Evolutionary conservation across 2,329 filamentous ascomycete species (phyloP), one percentile per base, ranked within the genome.

Genomic region (Scorias spongiosa): DNA sequence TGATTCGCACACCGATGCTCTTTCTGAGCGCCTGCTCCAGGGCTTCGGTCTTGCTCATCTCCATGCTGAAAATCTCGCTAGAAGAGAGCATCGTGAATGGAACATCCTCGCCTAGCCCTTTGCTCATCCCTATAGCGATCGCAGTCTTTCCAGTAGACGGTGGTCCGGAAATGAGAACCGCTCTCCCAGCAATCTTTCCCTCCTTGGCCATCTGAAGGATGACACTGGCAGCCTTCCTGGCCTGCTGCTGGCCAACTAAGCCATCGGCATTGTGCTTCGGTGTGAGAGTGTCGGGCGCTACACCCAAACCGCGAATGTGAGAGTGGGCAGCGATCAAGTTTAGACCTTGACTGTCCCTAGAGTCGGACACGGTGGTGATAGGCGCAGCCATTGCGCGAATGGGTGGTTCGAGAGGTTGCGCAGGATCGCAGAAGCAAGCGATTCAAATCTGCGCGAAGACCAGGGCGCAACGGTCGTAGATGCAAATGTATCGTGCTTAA

Each of bases 21-120:
- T 95, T 96, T 57, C 91, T 81, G 70, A 98, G 96, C n/a, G 91
- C 89, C 65, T 98, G 91, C 44, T 89, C 95, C 30, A 98, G 78
- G 42, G 91, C 89, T 66, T 98, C 91, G 32, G 91, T 98, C 71
- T 98, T 98, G 56, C 87, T 94, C 89, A 98, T 96, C 66, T 98
- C 91, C 59, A 96, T 76, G 20, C 88, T 95, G 69, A 95, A 98
- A 58, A 98, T 95, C 64, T 98, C 91, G 46, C 88, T 94, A 11
- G 88, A 87, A 38, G 91, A 86, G 50, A 96, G 80, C 67, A 87
- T 88, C 17, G 91, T 98, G 63, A 98, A 98, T 3, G 91, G 91
- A 2, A 95, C 88, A 62, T 98, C 91, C 41, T 87, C 67, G 39
- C 89, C 91, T 42, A 98, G 76, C 28, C 88, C 93, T 63, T 98